Base-by-base conservation (phyloP, 2,329 filamentous ascomycete species). In the Esteya vermicola region DNA sequence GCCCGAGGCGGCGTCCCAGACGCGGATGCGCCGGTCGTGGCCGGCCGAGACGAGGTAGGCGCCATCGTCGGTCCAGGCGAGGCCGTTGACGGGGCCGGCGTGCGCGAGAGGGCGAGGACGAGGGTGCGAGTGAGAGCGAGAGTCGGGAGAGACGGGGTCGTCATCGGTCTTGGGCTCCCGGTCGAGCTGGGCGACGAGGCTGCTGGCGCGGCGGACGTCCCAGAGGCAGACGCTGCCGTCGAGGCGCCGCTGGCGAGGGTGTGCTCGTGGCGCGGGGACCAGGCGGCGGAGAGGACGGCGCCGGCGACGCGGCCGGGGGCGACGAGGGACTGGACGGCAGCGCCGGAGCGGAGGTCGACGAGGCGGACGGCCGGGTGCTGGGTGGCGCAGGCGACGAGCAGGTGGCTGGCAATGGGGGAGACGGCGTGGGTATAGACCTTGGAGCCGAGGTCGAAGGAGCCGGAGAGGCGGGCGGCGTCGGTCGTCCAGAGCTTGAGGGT, bases 381-480 rank as follows among this genome's bases (percentile, higher is more conserved):
- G 1, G 86, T 93, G 1, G 83, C 88, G 52, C 85, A 91, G 9
- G 89, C 86, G 9, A 95, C 82, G 4, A 94, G 70, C 0, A 93
- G 67, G 52, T 86, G 70, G 39, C 74, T 63, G 41, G 85, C 72
- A 43, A 88, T 63, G 32, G 78, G 71, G 1, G 86, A 93, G 21
- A 84, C 69, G 1, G 82, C 76, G 56, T 94, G 86, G 1, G 81
- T 78, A 58, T 85, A 85, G 36, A 85, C 66, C 25, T 78, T 78
- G 4, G 74, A 70, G 38, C 72, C 73, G 20, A 88, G 67, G 44
- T 76, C 65, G 50, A 86, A 88, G 5, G 72, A 72, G 16, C 77
- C 79, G 1, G 79, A 77, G 1, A 74, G 57, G 14, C 62, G 54
- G 16, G 80, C 66, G 0, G 67, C 68, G 36, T 75, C 68, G 1